Evolutionary conservation across 2,329 filamentous ascomycete genomes (phyloP).

Genomic region (Fusarium succisae): DNA sequence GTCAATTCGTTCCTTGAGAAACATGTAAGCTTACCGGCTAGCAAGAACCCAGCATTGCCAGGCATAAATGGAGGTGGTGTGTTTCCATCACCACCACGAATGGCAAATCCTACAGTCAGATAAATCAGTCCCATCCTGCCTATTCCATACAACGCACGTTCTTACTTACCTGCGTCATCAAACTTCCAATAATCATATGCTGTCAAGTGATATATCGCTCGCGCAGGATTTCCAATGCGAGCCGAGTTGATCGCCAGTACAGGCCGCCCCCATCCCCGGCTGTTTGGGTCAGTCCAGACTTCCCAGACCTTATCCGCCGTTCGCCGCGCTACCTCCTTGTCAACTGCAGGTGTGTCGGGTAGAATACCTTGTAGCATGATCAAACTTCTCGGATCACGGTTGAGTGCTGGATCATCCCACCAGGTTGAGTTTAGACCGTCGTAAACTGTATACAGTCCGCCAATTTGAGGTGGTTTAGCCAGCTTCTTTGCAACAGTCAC

Average conservation of each 20-base stretch:
- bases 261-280: conserved; percentile 58
- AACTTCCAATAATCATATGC: conserved; percentile 54
- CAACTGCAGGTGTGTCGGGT: conserved; percentile 51
- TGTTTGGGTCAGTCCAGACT: conserved; percentile 53
- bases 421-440: conserved; percentile 59
- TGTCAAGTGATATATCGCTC: conserved; percentile 54
- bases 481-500: conserved; percentile 59
- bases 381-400: conserved; percentile 55
- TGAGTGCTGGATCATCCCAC: conserved; percentile 51
- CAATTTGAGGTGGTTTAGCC: conserved; percentile 60
- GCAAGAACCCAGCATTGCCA: conserved; percentile 50
- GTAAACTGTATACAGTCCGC: conserved; percentile 64
- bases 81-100: conserved; percentile 44
- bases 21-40: conserved; percentile 34
- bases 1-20: accelerated
- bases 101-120: conserved; percentile 36
- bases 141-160: accelerated
- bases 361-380: conserved; percentile 57
- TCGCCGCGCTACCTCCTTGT: conserved; percentile 46
- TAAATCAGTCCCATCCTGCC: not conserved
- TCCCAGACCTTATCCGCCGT: conserved; percentile 53
- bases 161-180: conserved; percentile 49
- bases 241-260: conserved; percentile 58
- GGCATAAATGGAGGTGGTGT: conserved; percentile 49
- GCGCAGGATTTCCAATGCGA: conserved; percentile 52